Percentiles rank a stretch among this genome's conserved stretches.
Conservation (phyloP, 139 green algal species). For the Chlamydomonas sphaeroides region DNA sequence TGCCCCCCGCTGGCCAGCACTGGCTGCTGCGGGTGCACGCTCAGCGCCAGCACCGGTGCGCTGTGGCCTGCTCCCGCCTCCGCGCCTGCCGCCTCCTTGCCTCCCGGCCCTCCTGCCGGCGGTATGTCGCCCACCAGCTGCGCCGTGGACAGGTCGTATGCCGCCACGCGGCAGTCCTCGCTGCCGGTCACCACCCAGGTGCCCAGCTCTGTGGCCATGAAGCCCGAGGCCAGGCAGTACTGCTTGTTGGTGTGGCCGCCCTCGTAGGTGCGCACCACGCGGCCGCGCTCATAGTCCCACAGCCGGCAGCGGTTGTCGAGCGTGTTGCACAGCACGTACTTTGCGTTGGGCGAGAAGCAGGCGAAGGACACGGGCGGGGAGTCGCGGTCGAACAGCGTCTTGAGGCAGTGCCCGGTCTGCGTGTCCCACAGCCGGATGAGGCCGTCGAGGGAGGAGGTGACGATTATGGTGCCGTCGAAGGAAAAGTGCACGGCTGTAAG, state of each 20-base stretch:
- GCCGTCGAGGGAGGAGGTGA: conserved; percentile 84
- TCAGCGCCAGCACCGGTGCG: conserved; percentile 61
- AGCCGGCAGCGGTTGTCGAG: conserved; percentile 72
- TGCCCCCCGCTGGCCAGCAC: conserved; percentile 64
- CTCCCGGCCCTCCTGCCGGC: background rate
- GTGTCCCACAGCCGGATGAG: conserved; percentile 74
- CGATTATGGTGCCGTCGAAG: conserved; percentile 79
- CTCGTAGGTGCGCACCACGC: conserved; percentile 68
- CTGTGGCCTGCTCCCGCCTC: conserved; percentile 5
- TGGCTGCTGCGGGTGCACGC: conserved; percentile 45
- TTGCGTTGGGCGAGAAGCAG: conserved; percentile 89
- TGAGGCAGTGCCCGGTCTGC: conserved; percentile 83
- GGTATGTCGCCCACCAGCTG: conserved; percentile 56
- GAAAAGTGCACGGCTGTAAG: conserved; percentile 85
- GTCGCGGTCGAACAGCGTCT: conserved; percentile 80
- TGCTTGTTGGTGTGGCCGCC: conserved; percentile 69
- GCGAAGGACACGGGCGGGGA: conserved; percentile 80
- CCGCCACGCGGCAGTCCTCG: conserved; percentile 82
- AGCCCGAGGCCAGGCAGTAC: conserved; percentile 60
- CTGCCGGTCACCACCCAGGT: conserved; percentile 81
- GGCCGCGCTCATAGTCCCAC: conserved; percentile 77
- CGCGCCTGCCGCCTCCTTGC: background rate
- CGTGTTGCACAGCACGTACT: conserved; percentile 71
- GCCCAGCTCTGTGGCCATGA: conserved; percentile 39
- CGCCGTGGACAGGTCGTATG: conserved; percentile 85